A percentile compares a stretch with the other conserved stretches of the same genome.
phyloP scores from a whole-genome alignment of 2,329 filamentous ascomycete species.

The Penicillium sp. region DNA sequence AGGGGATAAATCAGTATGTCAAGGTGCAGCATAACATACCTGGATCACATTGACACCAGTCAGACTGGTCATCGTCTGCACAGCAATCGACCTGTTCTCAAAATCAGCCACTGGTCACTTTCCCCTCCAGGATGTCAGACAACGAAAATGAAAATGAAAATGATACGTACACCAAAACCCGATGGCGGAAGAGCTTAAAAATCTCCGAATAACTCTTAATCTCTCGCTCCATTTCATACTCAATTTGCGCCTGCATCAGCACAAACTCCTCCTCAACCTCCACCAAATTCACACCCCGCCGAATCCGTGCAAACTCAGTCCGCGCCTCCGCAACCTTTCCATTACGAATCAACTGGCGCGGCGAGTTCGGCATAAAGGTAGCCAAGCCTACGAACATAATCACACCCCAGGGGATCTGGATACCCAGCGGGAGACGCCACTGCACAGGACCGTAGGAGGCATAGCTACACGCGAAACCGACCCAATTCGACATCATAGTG shows the following conservation, averaged over 20 bases:
- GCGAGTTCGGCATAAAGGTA: slow-evolving; percentile 60
- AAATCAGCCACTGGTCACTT: not conserved
- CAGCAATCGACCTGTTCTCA: slow-evolving; percentile 49
- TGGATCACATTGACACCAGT: slow-evolving; percentile 62
- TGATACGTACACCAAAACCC: slow-evolving; percentile 50
- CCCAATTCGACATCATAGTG: slow-evolving; percentile 60
- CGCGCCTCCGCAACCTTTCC: slow-evolving; percentile 54
- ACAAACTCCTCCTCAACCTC: slow-evolving; percentile 55
- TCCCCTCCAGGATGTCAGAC: not conserved
- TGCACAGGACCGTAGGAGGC: slow-evolving; percentile 56
- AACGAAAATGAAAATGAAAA: too few relatives aligned
- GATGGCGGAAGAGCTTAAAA: slow-evolving; percentile 54
- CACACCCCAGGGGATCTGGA: slow-evolving; percentile 60
- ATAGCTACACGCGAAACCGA: slow-evolving; percentile 57
- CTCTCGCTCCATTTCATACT: slow-evolving; percentile 60
- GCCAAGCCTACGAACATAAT: slow-evolving; percentile 56
- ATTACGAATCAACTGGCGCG: slow-evolving; percentile 54
- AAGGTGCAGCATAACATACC: slow-evolving; percentile 27
- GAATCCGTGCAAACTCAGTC: slow-evolving; percentile 51
- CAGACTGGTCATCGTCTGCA: slow-evolving; percentile 59
- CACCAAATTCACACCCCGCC: slow-evolving; percentile 48
- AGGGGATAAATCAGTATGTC: not conserved
- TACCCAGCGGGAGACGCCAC: slow-evolving; percentile 57
- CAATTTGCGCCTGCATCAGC: slow-evolving; percentile 57
- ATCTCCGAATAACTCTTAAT: slow-evolving; percentile 56